Evolutionary conservation across 306 rosid genomes (phyloP).

Genomic region (Cucurbita ficifolia): DNA sequence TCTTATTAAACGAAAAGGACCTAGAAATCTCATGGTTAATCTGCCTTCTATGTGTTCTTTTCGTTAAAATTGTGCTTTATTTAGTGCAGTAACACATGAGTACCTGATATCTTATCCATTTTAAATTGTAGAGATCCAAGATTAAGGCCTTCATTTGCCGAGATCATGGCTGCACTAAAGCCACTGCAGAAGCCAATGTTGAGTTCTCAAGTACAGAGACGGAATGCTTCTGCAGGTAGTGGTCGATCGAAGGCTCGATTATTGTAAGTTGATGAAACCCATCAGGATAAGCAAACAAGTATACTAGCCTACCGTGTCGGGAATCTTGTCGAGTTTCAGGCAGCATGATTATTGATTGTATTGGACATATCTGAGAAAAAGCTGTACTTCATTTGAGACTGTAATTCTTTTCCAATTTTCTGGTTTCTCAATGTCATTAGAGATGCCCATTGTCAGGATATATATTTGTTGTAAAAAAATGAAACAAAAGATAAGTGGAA

Average conservation of each 20-base stretch:
- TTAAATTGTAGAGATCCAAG: slow-evolving; percentile 61
- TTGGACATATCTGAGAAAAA: slow-evolving; percentile 15
- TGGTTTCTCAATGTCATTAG: slow-evolving; percentile 10
- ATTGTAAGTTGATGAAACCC: background rate
- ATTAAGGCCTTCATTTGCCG: slow-evolving; percentile 79
- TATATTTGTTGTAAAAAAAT: slow-evolving; percentile 36
- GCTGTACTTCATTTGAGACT: slow-evolving; percentile 24
- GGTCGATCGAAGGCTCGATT: slow-evolving; percentile 1
- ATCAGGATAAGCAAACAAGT: background rate
- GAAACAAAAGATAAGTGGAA: slow-evolving; percentile 25
- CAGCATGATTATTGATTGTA: slow-evolving; percentile 35
- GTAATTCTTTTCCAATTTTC: slow-evolving; percentile 24
- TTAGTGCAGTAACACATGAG: background rate
- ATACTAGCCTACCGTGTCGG: background rate
- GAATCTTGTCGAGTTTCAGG: slow-evolving; percentile 4
- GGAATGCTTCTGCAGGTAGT: background rate
- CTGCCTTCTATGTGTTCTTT: background rate
- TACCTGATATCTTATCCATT: slow-evolving; percentile 10
- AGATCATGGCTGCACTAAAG: slow-evolving; percentile 82
- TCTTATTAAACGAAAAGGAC: background rate
- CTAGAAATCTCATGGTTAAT: background rate
- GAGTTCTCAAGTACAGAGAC: slow-evolving; percentile 41
- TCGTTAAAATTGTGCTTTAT: background rate
- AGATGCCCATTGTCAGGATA: slow-evolving; percentile 26
- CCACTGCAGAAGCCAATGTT: slow-evolving; percentile 63